Percentiles rank a stretch among this genome's conserved stretches.
These are phyloP conservation scores for Phoma sp. DNA, from an alignment of 2,329 filamentous ascomycete genomes.

Conservation along the genomic window DNA sequence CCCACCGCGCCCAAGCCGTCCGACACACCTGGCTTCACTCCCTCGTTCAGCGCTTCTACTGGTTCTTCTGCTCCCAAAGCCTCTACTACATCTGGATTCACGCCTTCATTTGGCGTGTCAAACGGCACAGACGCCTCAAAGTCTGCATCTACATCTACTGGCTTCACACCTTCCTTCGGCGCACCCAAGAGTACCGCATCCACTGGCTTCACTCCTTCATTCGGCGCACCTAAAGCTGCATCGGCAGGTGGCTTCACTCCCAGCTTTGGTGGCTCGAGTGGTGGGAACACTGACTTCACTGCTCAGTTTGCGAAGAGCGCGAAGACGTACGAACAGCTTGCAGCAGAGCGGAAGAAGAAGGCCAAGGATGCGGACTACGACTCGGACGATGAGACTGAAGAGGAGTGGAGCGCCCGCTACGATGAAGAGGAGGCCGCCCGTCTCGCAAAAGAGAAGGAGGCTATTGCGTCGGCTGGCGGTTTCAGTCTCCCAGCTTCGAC, in stretches of 20 bases:
- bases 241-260: slow-evolving; percentile 17
- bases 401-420: slow-evolving; percentile 42
- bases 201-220: slow-evolving; percentile 11
- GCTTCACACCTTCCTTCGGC: slow-evolving; percentile 18
- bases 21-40: slow-evolving; percentile 10
- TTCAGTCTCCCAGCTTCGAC: slow-evolving; percentile 26
- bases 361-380: slow-evolving; percentile 46
- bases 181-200: background rate
- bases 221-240: slow-evolving; percentile 9
- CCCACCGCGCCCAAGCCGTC: slow-evolving; percentile 7
- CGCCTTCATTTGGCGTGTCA: background rate
- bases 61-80: slow-evolving; percentile 4
- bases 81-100: slow-evolving; percentile 2
- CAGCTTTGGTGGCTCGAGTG: slow-evolving; percentile 21
- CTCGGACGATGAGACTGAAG: slow-evolving; percentile 45
- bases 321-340: slow-evolving; percentile 41
- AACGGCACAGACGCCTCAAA: background rate
- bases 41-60: slow-evolving; percentile 19
- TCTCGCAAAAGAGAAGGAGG: slow-evolving; percentile 34
- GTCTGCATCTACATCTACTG: background rate
- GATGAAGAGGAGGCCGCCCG: slow-evolving; percentile 41
- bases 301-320: slow-evolving; percentile 39
- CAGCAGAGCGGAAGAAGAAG: slow-evolving; percentile 45
- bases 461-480: slow-evolving; percentile 26
- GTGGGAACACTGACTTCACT: slow-evolving; percentile 28